These are phyloP conservation scores for Claviceps fusiformis DNA, from an alignment of 2,329 filamentous ascomycete species.

Conservation along the genomic window DNA sequence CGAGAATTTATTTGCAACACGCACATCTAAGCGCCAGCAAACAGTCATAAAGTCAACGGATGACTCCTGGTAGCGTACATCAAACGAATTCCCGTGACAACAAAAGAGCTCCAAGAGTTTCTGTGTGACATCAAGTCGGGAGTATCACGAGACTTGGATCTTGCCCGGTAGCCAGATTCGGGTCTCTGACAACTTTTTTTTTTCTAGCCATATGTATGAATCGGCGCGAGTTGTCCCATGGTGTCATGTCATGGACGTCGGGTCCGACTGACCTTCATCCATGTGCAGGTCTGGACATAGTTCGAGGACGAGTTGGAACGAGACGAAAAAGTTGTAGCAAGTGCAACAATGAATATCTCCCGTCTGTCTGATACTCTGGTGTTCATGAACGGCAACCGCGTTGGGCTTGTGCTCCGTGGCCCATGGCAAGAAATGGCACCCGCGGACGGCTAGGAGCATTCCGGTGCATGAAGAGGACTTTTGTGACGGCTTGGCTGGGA, in stretches of 20 bases:
- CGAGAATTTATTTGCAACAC: neutral
- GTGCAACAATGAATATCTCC: too few relatives aligned
- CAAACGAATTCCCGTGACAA: neutral
- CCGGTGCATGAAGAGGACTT: neutral
- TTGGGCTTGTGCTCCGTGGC: neutral
- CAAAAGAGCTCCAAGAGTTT: neutral
- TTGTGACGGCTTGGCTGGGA: neutral
- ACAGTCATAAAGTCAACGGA: neutral
- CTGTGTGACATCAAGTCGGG: neutral
- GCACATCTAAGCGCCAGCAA: neutral
- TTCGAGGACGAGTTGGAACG: neutral
- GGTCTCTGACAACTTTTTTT: neutral
- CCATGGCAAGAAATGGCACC: neutral
- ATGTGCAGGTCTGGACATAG: neutral
- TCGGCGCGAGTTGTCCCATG: neutral
- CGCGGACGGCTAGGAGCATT: slow-evolving; percentile 4
- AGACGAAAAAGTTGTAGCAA: neutral
- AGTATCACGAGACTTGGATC: neutral
- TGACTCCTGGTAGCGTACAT: neutral
- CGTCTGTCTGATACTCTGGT: neutral
- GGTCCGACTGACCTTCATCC: neutral
- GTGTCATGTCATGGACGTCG: neutral
- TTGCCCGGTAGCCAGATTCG: neutral
- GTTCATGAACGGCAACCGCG: neutral
- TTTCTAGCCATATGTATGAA: neutral